Evolutionary conservation across 805 yeast genomes (phyloP).

Genomic region (Barnettozyma botsteinii): DNA sequence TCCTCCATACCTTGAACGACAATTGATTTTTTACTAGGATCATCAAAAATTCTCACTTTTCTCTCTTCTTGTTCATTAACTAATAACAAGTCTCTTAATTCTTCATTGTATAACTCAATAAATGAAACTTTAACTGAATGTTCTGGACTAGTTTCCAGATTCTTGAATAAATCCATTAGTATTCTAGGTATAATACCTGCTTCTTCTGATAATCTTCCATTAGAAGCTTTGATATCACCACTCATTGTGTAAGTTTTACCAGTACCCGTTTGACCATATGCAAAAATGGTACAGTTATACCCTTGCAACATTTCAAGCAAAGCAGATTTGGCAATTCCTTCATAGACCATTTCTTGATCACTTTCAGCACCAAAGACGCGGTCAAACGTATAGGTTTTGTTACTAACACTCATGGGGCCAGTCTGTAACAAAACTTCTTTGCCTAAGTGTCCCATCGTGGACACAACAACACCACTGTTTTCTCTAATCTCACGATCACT

Average conservation of each 20-base stretch:
- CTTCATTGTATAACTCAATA: constrained; percentile 80
- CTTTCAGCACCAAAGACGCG: constrained; percentile 77
- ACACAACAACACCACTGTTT: constrained; percentile 50
- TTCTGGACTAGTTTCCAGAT: constrained; percentile 40
- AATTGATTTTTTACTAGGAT: constrained; percentile 37
- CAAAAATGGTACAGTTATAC: constrained; percentile 73
- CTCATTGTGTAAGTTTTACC: constrained; percentile 76
- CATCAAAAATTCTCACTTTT: constrained; percentile 47
- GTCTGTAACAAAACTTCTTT: constrained; percentile 42
- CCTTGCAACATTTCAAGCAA: constrained; percentile 63
- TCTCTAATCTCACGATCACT: constrained; percentile 49
- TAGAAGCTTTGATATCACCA: constrained; percentile 51
- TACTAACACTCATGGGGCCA: constrained; percentile 28
- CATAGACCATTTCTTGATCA: constrained; percentile 62
- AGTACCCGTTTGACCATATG: constrained; percentile 87
- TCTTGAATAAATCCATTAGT: constrained; percentile 47
- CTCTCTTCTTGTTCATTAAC: constrained; percentile 36
- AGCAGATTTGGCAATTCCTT: constrained; percentile 52
- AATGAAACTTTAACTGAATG: constrained; percentile 66
- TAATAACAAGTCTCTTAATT: constrained; percentile 56
- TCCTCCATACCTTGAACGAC: constrained; percentile 55
- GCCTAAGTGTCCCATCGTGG: constrained; percentile 40
- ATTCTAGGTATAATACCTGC: constrained; percentile 65
- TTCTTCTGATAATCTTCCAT: constrained; percentile 34
- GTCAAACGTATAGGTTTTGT: constrained; percentile 63